Evolutionary conservation across 176 grass and related monocot genomes (phyloP).

Genomic region (bread wheat (Triticum aestivum)): DNA sequence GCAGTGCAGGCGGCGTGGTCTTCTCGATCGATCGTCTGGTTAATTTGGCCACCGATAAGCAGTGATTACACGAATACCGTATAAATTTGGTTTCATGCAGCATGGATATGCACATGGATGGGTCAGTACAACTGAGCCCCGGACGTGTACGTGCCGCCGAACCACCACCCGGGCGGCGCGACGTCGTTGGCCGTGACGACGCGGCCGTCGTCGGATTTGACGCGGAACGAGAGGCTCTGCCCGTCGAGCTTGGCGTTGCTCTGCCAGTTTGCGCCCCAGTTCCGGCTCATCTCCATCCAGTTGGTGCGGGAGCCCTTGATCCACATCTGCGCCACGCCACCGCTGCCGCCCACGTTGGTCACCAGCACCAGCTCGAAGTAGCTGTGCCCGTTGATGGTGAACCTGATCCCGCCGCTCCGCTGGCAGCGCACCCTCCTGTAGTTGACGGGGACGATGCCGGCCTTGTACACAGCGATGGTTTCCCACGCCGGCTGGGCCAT

Average conservation of each 20-base stretch:
- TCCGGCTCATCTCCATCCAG: constrained; percentile 46
- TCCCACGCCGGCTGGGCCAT: constrained; percentile 84
- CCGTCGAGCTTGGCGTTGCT: constrained; percentile 40
- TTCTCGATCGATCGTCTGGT: no score
- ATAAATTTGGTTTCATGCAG: no score
- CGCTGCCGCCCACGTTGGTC: constrained; percentile 60
- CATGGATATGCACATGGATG: not conserved
- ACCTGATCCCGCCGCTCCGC: constrained; percentile 50
- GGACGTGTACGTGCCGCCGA: constrained; percentile 52
- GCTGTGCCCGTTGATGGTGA: constrained; percentile 49
- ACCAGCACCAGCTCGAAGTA: constrained; percentile 57
- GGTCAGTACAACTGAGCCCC: constrained; percentile 23
- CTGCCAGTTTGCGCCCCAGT: constrained; percentile 62
- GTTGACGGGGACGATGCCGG: constrained; percentile 64
- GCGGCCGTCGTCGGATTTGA: constrained; percentile 45
- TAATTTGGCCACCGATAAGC: no score
- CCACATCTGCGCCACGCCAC: constrained; percentile 46
- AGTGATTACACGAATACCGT: no score
- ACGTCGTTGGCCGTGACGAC: constrained; percentile 42
- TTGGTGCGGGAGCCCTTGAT: constrained; percentile 39
- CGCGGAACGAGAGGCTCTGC: constrained; percentile 46
- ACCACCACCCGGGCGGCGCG: constrained; percentile 54
- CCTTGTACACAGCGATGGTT: constrained; percentile 57
- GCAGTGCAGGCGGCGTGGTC: no score
- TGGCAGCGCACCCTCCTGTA: constrained; percentile 48